Evolutionary conservation across 306 rosid genomes (phyloP), one percentile per base, ranked within the genome.

Genomic region (Medicago ruthenica): DNA sequence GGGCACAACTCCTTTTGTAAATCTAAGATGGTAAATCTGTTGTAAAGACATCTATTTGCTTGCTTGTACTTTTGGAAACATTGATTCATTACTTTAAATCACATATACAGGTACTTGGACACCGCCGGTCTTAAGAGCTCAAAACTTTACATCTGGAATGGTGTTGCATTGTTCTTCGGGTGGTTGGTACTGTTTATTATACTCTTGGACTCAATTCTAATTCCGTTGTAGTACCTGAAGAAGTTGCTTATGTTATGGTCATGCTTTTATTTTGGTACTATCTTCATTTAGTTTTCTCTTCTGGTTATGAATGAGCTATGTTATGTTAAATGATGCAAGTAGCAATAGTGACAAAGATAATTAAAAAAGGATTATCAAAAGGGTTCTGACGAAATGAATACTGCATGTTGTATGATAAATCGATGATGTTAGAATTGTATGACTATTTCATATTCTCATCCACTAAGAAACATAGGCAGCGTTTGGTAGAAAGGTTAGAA

Each of bases 1-100:
- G 86, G 82, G 80, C 83, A 93, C 98, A 31, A 93, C 98, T 71
- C 96, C 98, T 42, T 91, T 88, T 16, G 96, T 93, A 78, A 93
- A 93, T 81, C 83, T 89, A 74, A 86, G 98, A 93, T 93, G 98
- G 97, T 91, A 82, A 88, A 72, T 81, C 39, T 71, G 41, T 68
- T 76, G 47, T 45, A 40, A 63, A 9, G 50, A 57, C 55, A 44
- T 53, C 67, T 41, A 45, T 53, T 21, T 70, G 12, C 76, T 79
- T 80, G 75, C 47, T 8, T 8, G 45, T 63, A 40, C 76, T 27
- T 71, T 79, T 27, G 39, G 82, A 63, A 79, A 17, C 55, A 22
- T 34, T 83, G 66, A 44, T 64, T 83, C 40, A 54, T 78, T 76
- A 50, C 60, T 41, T 70, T 27, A 9, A 9, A 75, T 70, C 76